Conservation (phyloP, 176 grass and related monocot species). For the Zea luxurians region DNA sequence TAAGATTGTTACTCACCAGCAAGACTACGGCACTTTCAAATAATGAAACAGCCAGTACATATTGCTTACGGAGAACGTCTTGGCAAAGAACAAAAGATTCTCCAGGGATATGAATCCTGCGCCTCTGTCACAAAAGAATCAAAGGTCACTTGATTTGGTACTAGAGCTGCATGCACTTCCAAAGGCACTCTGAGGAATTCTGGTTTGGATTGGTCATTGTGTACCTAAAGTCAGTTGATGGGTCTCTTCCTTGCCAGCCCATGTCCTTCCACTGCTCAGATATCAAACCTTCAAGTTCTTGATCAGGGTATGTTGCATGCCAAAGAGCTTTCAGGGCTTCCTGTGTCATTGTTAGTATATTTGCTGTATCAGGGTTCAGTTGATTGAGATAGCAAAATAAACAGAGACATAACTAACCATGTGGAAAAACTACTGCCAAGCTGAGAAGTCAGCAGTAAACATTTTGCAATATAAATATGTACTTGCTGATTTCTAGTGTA, state of each 20-base stretch:
- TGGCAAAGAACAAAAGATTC: slow-evolving; percentile 94
- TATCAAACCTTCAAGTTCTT: slow-evolving; percentile 84
- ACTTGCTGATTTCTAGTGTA: background rate
- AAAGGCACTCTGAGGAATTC: background rate
- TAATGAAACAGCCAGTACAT: background rate
- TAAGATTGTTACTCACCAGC: slow-evolving; percentile 7
- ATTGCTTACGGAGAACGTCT: slow-evolving; percentile 94
- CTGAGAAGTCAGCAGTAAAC: background rate
- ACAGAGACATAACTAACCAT: slow-evolving; percentile 1
- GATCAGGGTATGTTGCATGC: slow-evolving; percentile 90
- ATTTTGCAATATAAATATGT: background rate
- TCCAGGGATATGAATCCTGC: slow-evolving; percentile 95
- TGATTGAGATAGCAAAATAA: slow-evolving; percentile 4
- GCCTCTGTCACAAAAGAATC: slow-evolving; percentile 41
- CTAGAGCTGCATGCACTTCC: background rate
- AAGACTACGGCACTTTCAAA: background rate
- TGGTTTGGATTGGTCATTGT: background rate
- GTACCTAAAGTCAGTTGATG: slow-evolving; percentile 96
- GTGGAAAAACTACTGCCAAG: background rate
- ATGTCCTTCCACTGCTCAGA: slow-evolving; percentile 98
- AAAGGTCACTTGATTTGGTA: slow-evolving; percentile 1
- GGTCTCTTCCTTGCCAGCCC: slow-evolving; percentile 98
- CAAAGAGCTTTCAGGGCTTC: slow-evolving; percentile 95
- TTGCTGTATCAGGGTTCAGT: slow-evolving; percentile 3
- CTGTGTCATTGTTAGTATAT: slow-evolving; percentile 41